Evolutionary conservation across 768 basidiomycete species (phyloP).

Genomic region (Leccinum incarnatum): DNA sequence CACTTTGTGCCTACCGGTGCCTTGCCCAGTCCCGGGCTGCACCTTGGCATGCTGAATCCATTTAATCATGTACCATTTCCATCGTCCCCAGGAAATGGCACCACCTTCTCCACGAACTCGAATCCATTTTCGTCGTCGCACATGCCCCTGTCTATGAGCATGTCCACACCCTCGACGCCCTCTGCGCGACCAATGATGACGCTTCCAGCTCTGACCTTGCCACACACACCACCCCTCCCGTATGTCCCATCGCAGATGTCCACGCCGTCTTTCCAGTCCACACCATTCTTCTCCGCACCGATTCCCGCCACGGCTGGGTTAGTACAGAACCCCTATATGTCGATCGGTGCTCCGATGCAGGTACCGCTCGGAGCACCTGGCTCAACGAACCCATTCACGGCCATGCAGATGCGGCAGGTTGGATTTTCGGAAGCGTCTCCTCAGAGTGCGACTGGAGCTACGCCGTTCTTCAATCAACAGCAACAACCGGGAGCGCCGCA

Average conservation of each 20-base stretch:
- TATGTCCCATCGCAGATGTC: slow-evolving; percentile 1
- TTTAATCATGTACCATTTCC: slow-evolving; percentile 13
- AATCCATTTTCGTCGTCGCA: slow-evolving; percentile 18
- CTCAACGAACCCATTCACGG: slow-evolving; percentile 19
- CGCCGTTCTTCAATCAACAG: slow-evolving; percentile 20
- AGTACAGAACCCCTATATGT: slow-evolving; percentile 23
- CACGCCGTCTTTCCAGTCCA: slow-evolving; percentile 4
- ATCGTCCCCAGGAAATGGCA: not conserved
- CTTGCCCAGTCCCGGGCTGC: slow-evolving; percentile 14
- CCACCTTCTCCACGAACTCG: slow-evolving; percentile 2
- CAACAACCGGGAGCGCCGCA: slow-evolving; percentile 18
- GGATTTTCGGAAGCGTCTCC: slow-evolving; percentile 28
- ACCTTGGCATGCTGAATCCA: slow-evolving; percentile 16
- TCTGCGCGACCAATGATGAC: slow-evolving; percentile 9
- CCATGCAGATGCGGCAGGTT: slow-evolving; percentile 11
- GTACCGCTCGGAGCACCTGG: slow-evolving; percentile 19
- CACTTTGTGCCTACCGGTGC: slow-evolving; percentile 7
- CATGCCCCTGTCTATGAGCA: not conserved
- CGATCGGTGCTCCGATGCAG: slow-evolving; percentile 15
- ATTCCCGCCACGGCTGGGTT: not conserved
- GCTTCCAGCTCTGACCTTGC: slow-evolving; percentile 2
- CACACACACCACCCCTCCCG: slow-evolving; percentile 4
- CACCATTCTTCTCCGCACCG: slow-evolving; percentile 1
- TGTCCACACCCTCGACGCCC: slow-evolving; percentile 10
- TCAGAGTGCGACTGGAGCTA: slow-evolving; percentile 24